Conservation (phyloP, 768 basidiomycete species). For the Agrocybe chaxingu region DNA sequence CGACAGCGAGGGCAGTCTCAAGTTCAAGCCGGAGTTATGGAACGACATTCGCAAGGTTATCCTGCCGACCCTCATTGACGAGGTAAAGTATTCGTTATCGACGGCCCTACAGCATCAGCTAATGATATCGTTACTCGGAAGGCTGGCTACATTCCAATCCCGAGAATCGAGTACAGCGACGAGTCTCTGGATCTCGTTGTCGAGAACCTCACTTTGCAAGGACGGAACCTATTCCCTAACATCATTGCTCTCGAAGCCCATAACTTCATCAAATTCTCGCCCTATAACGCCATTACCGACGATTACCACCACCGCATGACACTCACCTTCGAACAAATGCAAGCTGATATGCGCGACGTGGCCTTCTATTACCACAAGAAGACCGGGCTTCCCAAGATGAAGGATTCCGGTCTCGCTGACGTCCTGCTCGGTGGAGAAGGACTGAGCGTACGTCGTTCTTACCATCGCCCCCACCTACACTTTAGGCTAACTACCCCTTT, state of each 20-base stretch:
- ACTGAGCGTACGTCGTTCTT: conserved; percentile 48
- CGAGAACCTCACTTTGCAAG: conserved; percentile 88
- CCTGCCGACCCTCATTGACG: conserved; percentile 71
- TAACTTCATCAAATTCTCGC: conserved; percentile 84
- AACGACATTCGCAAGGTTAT: conserved; percentile 83
- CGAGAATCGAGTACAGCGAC: conserved; percentile 92
- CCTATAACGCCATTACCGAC: conserved; percentile 60
- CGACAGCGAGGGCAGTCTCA: conserved; percentile 73
- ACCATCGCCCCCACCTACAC: background rate
- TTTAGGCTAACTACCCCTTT: background rate
- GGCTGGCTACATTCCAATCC: conserved; percentile 85
- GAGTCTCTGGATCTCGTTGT: conserved; percentile 83
- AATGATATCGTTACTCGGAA: conserved; percentile 18
- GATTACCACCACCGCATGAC: conserved; percentile 69
- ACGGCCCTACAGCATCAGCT: background rate
- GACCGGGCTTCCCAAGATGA: conserved; percentile 75
- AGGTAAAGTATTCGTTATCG: conserved; percentile 39
- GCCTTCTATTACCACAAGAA: conserved; percentile 90
- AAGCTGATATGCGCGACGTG: conserved; percentile 92
- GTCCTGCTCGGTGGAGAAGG: conserved; percentile 83
- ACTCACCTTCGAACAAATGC: conserved; percentile 79
- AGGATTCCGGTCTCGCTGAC: conserved; percentile 83
- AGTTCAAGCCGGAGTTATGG: conserved; percentile 90
- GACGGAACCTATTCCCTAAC: conserved; percentile 88
- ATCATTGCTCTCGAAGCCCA: conserved; percentile 68